A percentile compares a stretch with the other conserved stretches of the same genome.
phyloP scores from a whole-genome alignment of 495 filamentous ascomycete species.

The Neurospora hispaniola region DNA sequence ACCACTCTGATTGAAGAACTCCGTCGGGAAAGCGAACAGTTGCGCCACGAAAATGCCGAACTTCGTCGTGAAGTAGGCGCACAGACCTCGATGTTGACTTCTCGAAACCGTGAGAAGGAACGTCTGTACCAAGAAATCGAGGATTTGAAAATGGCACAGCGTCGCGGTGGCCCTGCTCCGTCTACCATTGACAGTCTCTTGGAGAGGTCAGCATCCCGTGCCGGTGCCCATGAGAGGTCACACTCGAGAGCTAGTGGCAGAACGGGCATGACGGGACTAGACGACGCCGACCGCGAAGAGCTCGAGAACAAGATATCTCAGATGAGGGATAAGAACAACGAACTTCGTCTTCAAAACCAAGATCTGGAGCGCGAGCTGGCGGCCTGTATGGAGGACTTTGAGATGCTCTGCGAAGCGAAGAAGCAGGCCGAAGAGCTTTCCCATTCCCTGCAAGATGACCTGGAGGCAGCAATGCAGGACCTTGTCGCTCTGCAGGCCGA shows the following conservation, averaged over 20 bases:
- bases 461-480: constrained; percentile 68
- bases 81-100: constrained; percentile 96
- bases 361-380: constrained; percentile 67
- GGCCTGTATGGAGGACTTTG: constrained; percentile 52
- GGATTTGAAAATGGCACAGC: constrained; percentile 78
- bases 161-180: constrained; percentile 46
- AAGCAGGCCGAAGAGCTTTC: constrained; percentile 48
- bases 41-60: constrained; percentile 88
- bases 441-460: constrained; percentile 59
- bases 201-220: constrained; percentile 82
- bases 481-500: constrained; percentile 73
- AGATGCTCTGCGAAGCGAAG: constrained; percentile 48
- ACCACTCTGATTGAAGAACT: constrained; percentile 60
- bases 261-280: constrained; percentile 49
- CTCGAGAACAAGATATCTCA: constrained; percentile 73
- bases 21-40: constrained; percentile 55
- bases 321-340: constrained; percentile 74
- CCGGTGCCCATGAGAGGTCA: constrained; percentile 52
- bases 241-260: constrained; percentile 61
- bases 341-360: constrained; percentile 75
- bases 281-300: constrained; percentile 75
- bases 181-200: constrained; percentile 83
- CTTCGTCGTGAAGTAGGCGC: constrained; percentile 85
- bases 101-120: constrained; percentile 88
- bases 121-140: constrained; percentile 94